A percentile compares a stretch with the other conserved stretches of the same genome.
Conservation (phyloP, 371 early-diverging fungal species). For the Mucor ambiguus region DNA sequence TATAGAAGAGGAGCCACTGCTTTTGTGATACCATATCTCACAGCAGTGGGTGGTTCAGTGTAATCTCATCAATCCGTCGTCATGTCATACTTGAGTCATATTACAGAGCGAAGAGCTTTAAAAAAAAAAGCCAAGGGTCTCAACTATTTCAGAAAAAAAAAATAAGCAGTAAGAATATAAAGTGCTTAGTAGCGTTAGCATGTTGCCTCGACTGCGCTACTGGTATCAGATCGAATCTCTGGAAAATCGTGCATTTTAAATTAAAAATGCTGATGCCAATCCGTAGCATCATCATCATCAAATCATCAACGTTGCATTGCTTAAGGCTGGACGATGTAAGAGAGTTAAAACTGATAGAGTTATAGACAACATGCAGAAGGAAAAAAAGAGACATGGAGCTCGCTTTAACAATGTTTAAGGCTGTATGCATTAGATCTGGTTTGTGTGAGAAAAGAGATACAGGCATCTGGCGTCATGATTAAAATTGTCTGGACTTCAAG, state of each 20-base stretch:
- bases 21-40: not conserved
- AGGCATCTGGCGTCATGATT: conserved; percentile 5
- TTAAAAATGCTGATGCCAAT: not conserved
- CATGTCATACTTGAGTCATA: not conserved
- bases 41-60: not conserved
- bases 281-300: not conserved
- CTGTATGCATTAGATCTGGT: not conserved
- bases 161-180: not conserved
- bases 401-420: not conserved
- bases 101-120: not conserved
- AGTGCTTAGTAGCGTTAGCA: not conserved
- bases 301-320: not conserved
- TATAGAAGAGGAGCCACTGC: not conserved
- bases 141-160: no score
- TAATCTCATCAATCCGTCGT: not conserved
- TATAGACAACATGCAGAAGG: not conserved
- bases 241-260: not conserved
- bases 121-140: not conserved
- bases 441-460: conserved; percentile 1
- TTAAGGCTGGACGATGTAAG: not conserved
- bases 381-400: not conserved
- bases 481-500: conserved; percentile 2
- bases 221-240: not conserved
- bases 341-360: not conserved
- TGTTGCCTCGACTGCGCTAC: not conserved